These are phyloP conservation scores for Verticillium klebahnii DNA, from an alignment of 2,329 filamentous ascomycete species.

Conservation along the genomic window DNA sequence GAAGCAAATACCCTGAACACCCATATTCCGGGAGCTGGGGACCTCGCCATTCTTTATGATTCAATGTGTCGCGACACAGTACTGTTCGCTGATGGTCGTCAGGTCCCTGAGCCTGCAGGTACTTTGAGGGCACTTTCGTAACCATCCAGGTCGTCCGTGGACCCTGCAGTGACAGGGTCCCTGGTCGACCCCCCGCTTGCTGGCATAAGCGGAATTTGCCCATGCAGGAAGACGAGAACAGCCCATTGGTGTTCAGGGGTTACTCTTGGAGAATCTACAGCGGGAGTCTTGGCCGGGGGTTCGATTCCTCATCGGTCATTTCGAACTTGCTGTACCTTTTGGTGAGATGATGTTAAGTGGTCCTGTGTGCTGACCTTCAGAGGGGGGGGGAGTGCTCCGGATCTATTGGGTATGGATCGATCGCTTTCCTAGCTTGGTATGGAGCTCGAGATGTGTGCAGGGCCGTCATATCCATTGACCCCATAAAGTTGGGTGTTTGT, in stretches of 20 bases:
- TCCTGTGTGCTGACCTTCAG: neutral
- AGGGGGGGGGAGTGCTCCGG: neutral
- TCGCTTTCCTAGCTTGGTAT: neutral
- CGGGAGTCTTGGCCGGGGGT: neutral
- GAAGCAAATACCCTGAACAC: neutral
- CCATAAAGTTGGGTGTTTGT: neutral
- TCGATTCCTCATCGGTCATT: neutral
- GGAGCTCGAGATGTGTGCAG: neutral
- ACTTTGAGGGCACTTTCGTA: neutral
- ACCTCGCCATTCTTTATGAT: neutral
- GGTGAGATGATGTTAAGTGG: too few species aligned
- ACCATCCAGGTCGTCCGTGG: neutral
- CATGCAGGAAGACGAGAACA: neutral
- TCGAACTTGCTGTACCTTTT: too few species aligned
- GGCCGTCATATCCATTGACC: neutral
- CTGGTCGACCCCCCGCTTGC: neutral
- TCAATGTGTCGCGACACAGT: neutral
- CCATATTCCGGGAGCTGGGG: neutral
- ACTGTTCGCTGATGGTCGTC: neutral
- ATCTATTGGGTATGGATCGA: neutral
- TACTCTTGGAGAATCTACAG: neutral
- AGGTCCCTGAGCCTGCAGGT: neutral
- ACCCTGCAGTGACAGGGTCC: neutral
- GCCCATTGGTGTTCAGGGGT: neutral
- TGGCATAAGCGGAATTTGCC: neutral